These are phyloP conservation scores for Talaromyces sp. DNA, from an alignment of 2,329 filamentous ascomycete species.

Conservation along the genomic window DNA sequence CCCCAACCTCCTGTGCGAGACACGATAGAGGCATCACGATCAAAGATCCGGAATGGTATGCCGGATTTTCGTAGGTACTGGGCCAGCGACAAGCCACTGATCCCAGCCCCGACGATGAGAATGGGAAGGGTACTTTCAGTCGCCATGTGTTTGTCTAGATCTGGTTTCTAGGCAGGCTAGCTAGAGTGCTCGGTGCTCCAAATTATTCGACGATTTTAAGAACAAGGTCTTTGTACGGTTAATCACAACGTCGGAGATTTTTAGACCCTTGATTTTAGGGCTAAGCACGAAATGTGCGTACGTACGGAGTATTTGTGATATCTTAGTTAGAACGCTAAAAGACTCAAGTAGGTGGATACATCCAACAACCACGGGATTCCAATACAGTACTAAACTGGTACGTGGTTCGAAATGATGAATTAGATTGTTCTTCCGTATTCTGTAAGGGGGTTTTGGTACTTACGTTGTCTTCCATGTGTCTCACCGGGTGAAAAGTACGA, in stretches of 20 bases:
- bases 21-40: slow-evolving; percentile 45
- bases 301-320: neutral
- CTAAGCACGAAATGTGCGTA: neutral
- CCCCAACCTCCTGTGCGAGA: slow-evolving; percentile 60
- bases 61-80: slow-evolving; percentile 38
- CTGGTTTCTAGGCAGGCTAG: neutral
- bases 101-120: slow-evolving; percentile 45
- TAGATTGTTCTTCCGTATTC: neutral
- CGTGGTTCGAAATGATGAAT: neutral
- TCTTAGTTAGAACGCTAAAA: neutral
- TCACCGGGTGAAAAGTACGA: neutral
- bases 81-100: slow-evolving; percentile 45
- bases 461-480: neutral
- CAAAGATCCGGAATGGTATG: slow-evolving; percentile 41
- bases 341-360: neutral
- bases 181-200: neutral
- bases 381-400: neutral
- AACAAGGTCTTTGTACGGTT: neutral
- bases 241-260: neutral
- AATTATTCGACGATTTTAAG: neutral
- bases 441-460: neutral
- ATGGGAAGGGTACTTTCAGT: slow-evolving; percentile 32
- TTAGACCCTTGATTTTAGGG: neutral
- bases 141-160: neutral
- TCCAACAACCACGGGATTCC: neutral